Conservation (phyloP, 1,139 yeast species). For the Pichia sp. region DNA sequence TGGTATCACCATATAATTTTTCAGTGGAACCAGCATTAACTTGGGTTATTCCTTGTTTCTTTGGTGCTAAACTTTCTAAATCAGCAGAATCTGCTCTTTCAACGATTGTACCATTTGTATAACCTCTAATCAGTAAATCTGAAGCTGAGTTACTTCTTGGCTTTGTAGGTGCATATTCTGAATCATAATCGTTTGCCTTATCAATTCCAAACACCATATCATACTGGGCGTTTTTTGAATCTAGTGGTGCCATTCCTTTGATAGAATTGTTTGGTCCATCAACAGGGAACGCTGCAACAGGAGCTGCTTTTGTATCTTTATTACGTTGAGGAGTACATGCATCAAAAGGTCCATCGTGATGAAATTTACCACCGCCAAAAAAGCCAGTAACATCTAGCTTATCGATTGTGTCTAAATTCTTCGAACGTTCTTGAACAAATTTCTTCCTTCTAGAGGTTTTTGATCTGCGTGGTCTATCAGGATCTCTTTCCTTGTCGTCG, state of each 20-base stretch:
- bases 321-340: constrained; percentile 97
- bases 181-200: constrained; percentile 12
- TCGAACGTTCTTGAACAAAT: constrained; percentile 32
- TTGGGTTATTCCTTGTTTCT: constrained; percentile 46
- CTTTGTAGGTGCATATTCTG: neutral
- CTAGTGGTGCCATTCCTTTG: constrained; percentile 47
- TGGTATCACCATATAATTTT: constrained; percentile 76
- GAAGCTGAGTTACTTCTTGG: constrained; percentile 14
- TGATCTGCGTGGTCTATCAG: constrained; percentile 14
- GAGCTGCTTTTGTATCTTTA: constrained; percentile 73
- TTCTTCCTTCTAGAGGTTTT: constrained; percentile 22
- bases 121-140: constrained; percentile 11
- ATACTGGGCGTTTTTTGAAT: constrained; percentile 46
- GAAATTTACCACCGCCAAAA: constrained; percentile 91
- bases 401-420: constrained; percentile 85
- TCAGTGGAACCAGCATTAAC: constrained; percentile 62
- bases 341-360: constrained; percentile 98
- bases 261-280: constrained; percentile 92
- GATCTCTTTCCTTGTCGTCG: constrained; percentile 9
- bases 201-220: constrained; percentile 56
- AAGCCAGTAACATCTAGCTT: constrained; percentile 92
- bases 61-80: constrained; percentile 13
- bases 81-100: constrained; percentile 24
- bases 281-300: constrained; percentile 90
- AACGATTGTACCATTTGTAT: constrained; percentile 28